Conservation (phyloP, 2,329 filamentous ascomycete species). For the Thyridium curvatum region DNA sequence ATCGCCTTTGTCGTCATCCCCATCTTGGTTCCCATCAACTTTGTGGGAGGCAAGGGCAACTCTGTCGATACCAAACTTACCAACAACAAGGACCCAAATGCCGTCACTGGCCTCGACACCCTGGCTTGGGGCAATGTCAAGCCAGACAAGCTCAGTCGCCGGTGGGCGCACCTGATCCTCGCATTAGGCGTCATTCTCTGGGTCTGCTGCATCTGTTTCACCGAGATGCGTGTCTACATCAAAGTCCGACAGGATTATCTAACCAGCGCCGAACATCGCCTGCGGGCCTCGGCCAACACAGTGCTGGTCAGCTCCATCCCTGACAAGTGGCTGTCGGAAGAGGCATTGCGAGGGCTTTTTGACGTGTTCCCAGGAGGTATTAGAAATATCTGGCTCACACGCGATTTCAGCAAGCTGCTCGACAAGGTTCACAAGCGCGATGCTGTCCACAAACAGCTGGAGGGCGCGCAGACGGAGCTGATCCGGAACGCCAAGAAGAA, state of each 20-base stretch:
- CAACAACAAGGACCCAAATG: slow-evolving; percentile 24
- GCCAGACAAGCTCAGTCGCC: slow-evolving; percentile 56
- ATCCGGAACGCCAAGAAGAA: slow-evolving; percentile 74
- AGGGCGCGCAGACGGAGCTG: slow-evolving; percentile 77
- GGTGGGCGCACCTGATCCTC: slow-evolving; percentile 80
- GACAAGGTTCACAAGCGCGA: slow-evolving; percentile 78
- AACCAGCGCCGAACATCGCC: slow-evolving; percentile 88
- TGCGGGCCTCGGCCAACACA: slow-evolving; percentile 90
- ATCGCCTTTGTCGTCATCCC: slow-evolving; percentile 74
- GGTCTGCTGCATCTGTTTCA: slow-evolving; percentile 82
- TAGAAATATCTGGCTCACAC: slow-evolving; percentile 93
- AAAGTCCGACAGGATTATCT: slow-evolving; percentile 91
- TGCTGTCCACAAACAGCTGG: slow-evolving; percentile 63
- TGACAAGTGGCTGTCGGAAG: slow-evolving; percentile 78
- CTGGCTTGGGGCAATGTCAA: slow-evolving; percentile 85
- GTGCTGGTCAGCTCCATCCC: slow-evolving; percentile 91
- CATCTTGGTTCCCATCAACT: slow-evolving; percentile 81
- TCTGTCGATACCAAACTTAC: slow-evolving; percentile 34
- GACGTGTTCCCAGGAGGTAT: slow-evolving; percentile 96
- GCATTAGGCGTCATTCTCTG: slow-evolving; percentile 74
- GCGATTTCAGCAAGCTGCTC: slow-evolving; percentile 75
- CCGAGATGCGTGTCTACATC: slow-evolving; percentile 81
- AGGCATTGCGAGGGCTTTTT: slow-evolving; percentile 77
- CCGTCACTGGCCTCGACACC: slow-evolving; percentile 63
- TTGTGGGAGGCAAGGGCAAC: slow-evolving; percentile 60